Evolutionary conservation across 2,329 filamentous ascomycete species (phyloP), one percentile per base, ranked within the genome.

Genomic region (Fusarium sp.): DNA sequence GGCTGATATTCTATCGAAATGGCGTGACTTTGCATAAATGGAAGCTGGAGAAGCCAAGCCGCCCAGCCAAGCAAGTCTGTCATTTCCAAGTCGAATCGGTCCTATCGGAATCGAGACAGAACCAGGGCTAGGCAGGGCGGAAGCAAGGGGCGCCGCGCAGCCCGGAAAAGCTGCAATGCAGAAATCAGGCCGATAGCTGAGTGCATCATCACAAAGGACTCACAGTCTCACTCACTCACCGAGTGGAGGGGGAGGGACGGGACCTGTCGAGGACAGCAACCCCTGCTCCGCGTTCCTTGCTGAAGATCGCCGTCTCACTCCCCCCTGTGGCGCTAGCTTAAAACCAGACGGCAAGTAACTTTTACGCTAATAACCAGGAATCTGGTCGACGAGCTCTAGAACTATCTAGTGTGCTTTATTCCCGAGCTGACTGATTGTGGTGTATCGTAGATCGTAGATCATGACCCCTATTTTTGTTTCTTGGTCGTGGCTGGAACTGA

Each of bases 281-380:
- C 50, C 50, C 46, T 53, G 37, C 4, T n/a, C 31, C 15, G n/a
- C n/a, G 31, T 32, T 36, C 51, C 57, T 49, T 61, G 58, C 2
- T 33, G 57, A 53, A 57, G 58, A 61, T 61, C 57, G 38, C 48
- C 58, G 48, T 65, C 56, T 57, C 61, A 53, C 39, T 52, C 36
- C 38, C 36, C 38, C 32, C 49, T 43, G 14, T 13, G 36, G 35
- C 60, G 27, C 44, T 41, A 49, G 11, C 27, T 29, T 13, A 10
- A 29, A 29, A n/a, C 13, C 3, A 14, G 46, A 21, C 17, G 15
- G 3, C n/a, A n/a, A 15, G 21, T 21, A 44, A 39, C 42, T 42
- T 42, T 38, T 32, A 32, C 33, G 44, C 58, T 50, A 53, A 38
- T 32, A 45, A 32, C 44, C 50, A 64, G 39, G 39, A 49, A 43